A percentile compares a stretch with the other conserved stretches of the same genome.
phyloP scores from a whole-genome alignment of 2,329 filamentous ascomycete genomes.

The Canariomyces notabilis region DNA sequence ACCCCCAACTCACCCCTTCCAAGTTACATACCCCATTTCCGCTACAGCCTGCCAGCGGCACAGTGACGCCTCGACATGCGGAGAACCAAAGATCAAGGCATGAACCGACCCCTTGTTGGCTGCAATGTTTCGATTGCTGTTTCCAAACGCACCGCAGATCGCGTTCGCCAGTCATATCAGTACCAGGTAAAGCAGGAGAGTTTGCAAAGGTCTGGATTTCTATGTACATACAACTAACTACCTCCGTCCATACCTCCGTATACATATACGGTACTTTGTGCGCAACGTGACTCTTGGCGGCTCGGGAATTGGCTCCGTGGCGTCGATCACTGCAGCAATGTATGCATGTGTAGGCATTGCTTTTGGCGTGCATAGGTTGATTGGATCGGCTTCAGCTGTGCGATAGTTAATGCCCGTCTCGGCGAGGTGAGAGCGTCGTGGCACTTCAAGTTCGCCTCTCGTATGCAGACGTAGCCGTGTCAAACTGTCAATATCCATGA shows the following conservation, averaged over 20 bases:
- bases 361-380: background rate
- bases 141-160: background rate
- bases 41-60: background rate
- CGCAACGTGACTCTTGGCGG: too few relatives aligned
- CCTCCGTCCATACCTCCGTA: too few relatives aligned
- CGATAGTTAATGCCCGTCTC: background rate
- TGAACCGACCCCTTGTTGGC: background rate
- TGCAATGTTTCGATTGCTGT: background rate
- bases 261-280: too few relatives aligned
- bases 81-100: background rate
- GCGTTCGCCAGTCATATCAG: background rate
- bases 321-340: too few relatives aligned
- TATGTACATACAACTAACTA: background rate
- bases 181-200: too few relatives aligned
- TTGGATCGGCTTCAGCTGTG: background rate
- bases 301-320: too few relatives aligned
- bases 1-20: too few relatives aligned
- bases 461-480: background rate
- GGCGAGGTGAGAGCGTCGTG: background rate
- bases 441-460: background rate
- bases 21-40: too few relatives aligned
- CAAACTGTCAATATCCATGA: background rate
- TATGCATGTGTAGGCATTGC: too few relatives aligned
- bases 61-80: background rate
- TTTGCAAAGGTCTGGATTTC: background rate